phyloP scores from a whole-genome alignment of 441 rosid genomes.

The Sinapis alba region DNA sequence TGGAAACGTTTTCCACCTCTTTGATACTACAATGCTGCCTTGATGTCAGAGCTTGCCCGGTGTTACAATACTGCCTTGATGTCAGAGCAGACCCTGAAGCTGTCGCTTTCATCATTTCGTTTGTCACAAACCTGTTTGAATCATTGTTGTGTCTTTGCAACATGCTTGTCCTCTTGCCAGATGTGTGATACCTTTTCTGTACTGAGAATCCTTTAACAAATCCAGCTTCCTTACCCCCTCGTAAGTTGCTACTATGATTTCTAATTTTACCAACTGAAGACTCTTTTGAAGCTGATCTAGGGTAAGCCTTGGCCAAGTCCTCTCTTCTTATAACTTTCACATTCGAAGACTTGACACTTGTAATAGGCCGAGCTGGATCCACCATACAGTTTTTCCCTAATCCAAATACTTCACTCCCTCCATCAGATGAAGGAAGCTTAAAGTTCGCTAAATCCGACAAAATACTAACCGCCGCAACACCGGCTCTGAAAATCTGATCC shows the following conservation, averaged over 20 bases:
- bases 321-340: constrained; percentile 50
- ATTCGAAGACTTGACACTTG: constrained; percentile 48
- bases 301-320: constrained; percentile 51
- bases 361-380: constrained; percentile 51
- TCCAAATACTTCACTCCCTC: constrained; percentile 44
- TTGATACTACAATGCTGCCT: constrained; percentile 40
- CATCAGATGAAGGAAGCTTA: constrained; percentile 57
- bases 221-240: constrained; percentile 39
- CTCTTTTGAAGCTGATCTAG: constrained; percentile 48
- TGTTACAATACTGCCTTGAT: constrained; percentile 46
- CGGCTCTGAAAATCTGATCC: constrained; percentile 65
- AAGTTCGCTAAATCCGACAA: constrained; percentile 60
- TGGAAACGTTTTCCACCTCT: constrained; percentile 59
- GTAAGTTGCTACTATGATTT: constrained; percentile 40
- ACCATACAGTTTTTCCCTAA: constrained; percentile 57
- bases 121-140: constrained; percentile 41
- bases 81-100: constrained; percentile 40
- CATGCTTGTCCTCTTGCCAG: constrained; percentile 47
- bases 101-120: constrained; percentile 40
- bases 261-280: constrained; percentile 34
- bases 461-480: constrained; percentile 57
- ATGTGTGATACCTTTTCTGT: neutral
- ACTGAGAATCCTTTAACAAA: constrained; percentile 34
- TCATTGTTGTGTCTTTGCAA: constrained; percentile 49
- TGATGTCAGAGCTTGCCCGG: constrained; percentile 12